These are phyloP conservation scores for Excoecaria cochinchinensis DNA, from an alignment of 345 rosid species.

Conservation along the genomic window DNA sequence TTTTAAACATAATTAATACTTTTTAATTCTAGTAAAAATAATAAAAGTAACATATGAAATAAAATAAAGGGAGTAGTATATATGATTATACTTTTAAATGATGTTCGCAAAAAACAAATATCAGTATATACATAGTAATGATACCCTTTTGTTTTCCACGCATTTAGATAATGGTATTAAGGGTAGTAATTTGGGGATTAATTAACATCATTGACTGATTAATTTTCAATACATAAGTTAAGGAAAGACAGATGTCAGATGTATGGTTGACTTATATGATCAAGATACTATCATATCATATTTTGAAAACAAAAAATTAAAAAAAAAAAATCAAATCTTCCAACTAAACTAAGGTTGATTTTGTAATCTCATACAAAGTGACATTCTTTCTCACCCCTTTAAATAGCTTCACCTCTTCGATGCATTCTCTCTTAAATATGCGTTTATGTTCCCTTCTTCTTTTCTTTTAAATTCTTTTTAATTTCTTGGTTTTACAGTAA, in stretches of 20 bases:
- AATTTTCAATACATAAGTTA: background rate
- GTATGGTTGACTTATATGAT: conserved; percentile 9
- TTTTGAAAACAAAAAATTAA: background rate
- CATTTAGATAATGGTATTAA: background rate
- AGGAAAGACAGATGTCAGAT: background rate
- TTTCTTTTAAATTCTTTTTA: background rate
- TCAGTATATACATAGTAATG: background rate
- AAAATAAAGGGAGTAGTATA: too few species aligned
- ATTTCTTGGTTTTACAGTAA: conserved; percentile 23
- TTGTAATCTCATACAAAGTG: conserved; percentile 35
- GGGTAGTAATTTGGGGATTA: background rate
- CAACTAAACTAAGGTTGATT: conserved; percentile 30
- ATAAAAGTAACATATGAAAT: too few species aligned
- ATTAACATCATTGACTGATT: conserved; percentile 1
- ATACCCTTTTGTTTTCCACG: background rate
- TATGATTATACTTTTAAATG: background rate
- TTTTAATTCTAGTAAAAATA: too few species aligned
- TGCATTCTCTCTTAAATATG: conserved; percentile 29
- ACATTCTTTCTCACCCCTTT: conserved; percentile 39
- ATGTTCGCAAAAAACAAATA: background rate
- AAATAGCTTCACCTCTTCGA: conserved; percentile 30
- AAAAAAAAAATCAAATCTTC: background rate
- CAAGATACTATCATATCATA: background rate
- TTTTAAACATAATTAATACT: too few species aligned
- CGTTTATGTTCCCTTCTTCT: conserved; percentile 6